Evolutionary conservation across 441 rosid genomes (phyloP).

Genomic region (Adansonia gregorii): DNA sequence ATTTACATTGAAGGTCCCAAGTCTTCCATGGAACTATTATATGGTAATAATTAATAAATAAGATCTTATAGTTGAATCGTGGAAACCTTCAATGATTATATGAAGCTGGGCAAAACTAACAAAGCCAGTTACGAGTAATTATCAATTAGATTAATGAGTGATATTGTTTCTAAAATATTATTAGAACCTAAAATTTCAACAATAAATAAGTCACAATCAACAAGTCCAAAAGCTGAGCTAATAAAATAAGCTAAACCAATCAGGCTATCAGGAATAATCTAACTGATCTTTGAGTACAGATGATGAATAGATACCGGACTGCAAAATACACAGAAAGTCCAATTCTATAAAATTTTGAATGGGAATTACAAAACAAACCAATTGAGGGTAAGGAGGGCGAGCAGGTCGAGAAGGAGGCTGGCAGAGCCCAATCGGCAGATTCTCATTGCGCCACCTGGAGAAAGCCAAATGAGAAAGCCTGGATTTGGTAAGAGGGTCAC

Average conservation of each 20-base stretch:
- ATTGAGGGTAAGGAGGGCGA: slow-evolving; percentile 60
- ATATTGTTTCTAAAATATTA: not conserved
- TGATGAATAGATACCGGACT: not conserved
- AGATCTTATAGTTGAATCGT: not conserved
- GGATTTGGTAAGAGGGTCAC: slow-evolving; percentile 65
- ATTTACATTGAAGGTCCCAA: not conserved
- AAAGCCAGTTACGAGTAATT: not conserved
- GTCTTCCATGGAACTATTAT: not conserved
- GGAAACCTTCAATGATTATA: not conserved
- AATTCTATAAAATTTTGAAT: not conserved
- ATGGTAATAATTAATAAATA: not conserved
- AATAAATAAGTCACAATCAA: not conserved
- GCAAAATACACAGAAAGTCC: not conserved
- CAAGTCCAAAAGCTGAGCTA: not conserved
- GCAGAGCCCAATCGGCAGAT: slow-evolving; percentile 60
- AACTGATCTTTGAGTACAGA: not conserved
- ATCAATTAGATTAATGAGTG: not conserved
- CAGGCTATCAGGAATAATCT: not conserved
- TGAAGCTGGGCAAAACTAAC: not conserved
- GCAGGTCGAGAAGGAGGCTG: slow-evolving; percentile 70
- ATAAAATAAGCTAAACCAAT: not conserved
- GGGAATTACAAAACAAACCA: slow-evolving; percentile 40
- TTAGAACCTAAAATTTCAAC: not conserved
- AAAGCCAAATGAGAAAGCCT: slow-evolving; percentile 74
- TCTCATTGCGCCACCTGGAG: slow-evolving; percentile 63